phyloP scores from a whole-genome alignment of 2,329 filamentous ascomycete genomes.

The Ilyonectria robusta region DNA sequence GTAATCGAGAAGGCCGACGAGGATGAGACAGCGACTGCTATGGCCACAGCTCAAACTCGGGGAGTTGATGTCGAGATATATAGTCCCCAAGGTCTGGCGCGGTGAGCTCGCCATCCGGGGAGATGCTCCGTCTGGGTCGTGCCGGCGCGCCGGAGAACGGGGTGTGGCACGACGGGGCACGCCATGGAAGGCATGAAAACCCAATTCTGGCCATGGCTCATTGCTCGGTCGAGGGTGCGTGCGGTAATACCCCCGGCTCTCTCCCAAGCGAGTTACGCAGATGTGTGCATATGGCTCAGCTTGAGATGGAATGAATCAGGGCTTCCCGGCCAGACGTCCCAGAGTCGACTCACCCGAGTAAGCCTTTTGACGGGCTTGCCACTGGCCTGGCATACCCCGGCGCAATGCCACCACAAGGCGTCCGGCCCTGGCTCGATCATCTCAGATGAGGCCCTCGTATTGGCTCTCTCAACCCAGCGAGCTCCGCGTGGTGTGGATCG shows the following conservation, averaged over 20 bases:
- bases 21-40: slow-evolving; percentile 13
- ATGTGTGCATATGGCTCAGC: neutral
- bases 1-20: neutral
- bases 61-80: slow-evolving; percentile 42
- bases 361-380: neutral
- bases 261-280: slow-evolving; percentile 19
- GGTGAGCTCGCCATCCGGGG: slow-evolving; percentile 28
- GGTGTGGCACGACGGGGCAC: slow-evolving; percentile 44
- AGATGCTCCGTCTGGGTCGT: slow-evolving; percentile 38
- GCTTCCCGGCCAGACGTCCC: slow-evolving; percentile 10
- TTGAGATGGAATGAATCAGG: slow-evolving; percentile 6
- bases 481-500: slow-evolving; percentile 17
- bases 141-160: slow-evolving; percentile 25
- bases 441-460: slow-evolving; percentile 22
- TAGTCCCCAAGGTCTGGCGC: slow-evolving; percentile 29
- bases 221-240: slow-evolving; percentile 5
- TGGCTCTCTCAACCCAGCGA: slow-evolving; percentile 7
- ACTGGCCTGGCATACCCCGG: neutral
- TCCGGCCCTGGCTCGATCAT: slow-evolving; percentile 7
- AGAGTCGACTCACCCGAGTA: slow-evolving; percentile 12
- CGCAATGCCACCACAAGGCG: neutral
- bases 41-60: slow-evolving; percentile 21
- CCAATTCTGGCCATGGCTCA: slow-evolving; percentile 34
- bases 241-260: slow-evolving; percentile 18
- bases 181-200: slow-evolving; percentile 42